A percentile compares a stretch with the other conserved stretches of the same genome.
Conservation (phyloP, 148 eudicot species). For the Chenopodium formosanum region DNA sequence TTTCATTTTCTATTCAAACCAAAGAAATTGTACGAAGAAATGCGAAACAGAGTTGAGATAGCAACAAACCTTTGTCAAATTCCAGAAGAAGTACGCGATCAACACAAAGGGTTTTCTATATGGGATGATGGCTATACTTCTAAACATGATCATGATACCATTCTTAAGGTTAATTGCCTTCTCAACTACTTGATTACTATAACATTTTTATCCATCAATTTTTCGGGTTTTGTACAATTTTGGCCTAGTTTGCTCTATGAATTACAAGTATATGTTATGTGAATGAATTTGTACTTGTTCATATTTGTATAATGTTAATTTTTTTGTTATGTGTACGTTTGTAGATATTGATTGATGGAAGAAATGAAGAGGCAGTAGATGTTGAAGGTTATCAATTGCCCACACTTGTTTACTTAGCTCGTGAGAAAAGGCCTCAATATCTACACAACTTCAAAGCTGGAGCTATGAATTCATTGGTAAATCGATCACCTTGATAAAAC, state of each 20-base stretch:
- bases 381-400: slow-evolving; percentile 57
- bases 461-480: slow-evolving; percentile 89
- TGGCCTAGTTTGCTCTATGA: background rate
- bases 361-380: slow-evolving; percentile 42
- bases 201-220: background rate
- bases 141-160: slow-evolving; percentile 60
- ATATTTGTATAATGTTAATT: no score
- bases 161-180: slow-evolving; percentile 54
- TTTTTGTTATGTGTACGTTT: background rate
- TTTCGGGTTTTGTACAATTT: background rate
- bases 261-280: no score
- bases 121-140: slow-evolving; percentile 61
- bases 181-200: background rate
- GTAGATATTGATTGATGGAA: slow-evolving; percentile 69
- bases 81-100: slow-evolving; percentile 34
- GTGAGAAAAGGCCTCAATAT: slow-evolving; percentile 76
- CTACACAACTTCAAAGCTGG: slow-evolving; percentile 93
- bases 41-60: slow-evolving; percentile 55
- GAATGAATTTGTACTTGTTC: background rate
- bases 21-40: slow-evolving; percentile 63
- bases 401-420: slow-evolving; percentile 65
- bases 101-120: slow-evolving; percentile 64
- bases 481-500: background rate
- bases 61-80: slow-evolving; percentile 43
- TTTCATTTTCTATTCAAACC: slow-evolving; percentile 4